Base-by-base conservation (phyloP, 805 yeast genomes). In the Yarrowia deformans region DNA sequence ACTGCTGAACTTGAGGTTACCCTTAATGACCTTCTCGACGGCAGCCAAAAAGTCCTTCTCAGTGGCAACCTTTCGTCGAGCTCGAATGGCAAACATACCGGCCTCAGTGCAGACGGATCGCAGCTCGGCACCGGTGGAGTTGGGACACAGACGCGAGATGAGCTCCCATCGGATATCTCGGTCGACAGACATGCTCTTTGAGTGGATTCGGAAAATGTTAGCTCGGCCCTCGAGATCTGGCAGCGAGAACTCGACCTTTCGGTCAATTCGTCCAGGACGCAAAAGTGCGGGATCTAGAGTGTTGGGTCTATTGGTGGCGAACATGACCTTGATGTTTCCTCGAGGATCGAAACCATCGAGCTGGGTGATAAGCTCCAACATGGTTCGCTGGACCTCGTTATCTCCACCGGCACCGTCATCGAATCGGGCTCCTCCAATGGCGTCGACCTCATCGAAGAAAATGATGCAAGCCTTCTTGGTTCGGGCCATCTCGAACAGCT, bases 351-450 rank as follows among this genome's bases (percentile, higher is more conserved):
- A 95, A 68, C 99, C 99, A 79, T 95, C 99, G 77, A 95, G 84
- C 79, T 95, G 99, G 52, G 98, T 93, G 77, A 95, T 95, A 75
- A 95, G 87, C 80, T 95, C 99, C 86, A 95, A 85, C 99, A 95
- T 95, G 55, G 99, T 95, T 83, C 99, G 87, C 82, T 95, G 99
- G 68, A 95, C 99, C 82, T 95, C 99, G 78, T 94, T 95, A 80
- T 95, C 99, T 77, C 98, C 98, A 74, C 98, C 98, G 12, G 98
- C 98, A 76, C 98, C 98, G 79, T 95, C 99, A 79, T 95, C 99
- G 78, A 95, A 95, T 79, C 99, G 89, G n/a, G 98, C 98, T 50
- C 99, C 99, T 73, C 99, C 99, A 79, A 95, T 92, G 46, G 99
- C 99, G 82, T 95, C 99, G 73, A 95, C 89, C 83, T 95, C 99